Evolutionary conservation across 306 rosid genomes (phyloP), one percentile per base, ranked within the genome.

Genomic region (Gillenia trifoliata): DNA sequence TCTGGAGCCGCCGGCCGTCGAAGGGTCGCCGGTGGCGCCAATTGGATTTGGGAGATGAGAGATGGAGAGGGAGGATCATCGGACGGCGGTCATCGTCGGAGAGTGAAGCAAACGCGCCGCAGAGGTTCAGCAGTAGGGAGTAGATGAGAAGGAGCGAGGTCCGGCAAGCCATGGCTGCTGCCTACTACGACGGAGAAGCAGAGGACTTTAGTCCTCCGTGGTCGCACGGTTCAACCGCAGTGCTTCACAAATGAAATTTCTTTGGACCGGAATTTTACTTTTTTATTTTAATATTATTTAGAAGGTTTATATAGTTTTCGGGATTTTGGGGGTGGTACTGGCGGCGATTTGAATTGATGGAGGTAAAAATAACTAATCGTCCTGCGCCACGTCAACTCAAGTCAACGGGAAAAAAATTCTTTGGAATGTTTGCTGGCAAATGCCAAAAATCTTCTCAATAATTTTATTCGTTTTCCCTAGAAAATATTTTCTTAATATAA

Each of bases 31-130:
- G 75, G 25, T 52, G 57, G 43, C 38, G 71, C 74, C 66, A 30
- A 25, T 74, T 66, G 25, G 75, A 52, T 29, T 65, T 71, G 49
- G 76, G 67, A n/a, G 76, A 20, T 6, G 89, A 77, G 54, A 72
- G 77, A 47, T 74, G 78, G 70, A 73, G 82, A 57, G 86, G 89
- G 43, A 83, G 86, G 73, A 85, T 67, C 78, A 82, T 77, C 22
- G 89, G 72, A n/a, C 54, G 83, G 26, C 74, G 83, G 54, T 36
- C 71, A 70, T 66, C 23, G 2, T 63, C 77, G 75, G 78, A 34
- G 26, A 77, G 30, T 28, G 82, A 57, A 11, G 56, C 33, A 56
- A 56, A 19, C 62, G 60, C 29, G 70, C 8, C 20, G 16, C 61
- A 9, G 36, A 81, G 43, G 38, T n/a, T n/a, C 63, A 74, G 19